Conservation (phyloP, 306 rosid species). For the Sechiopsis laciniata region DNA sequence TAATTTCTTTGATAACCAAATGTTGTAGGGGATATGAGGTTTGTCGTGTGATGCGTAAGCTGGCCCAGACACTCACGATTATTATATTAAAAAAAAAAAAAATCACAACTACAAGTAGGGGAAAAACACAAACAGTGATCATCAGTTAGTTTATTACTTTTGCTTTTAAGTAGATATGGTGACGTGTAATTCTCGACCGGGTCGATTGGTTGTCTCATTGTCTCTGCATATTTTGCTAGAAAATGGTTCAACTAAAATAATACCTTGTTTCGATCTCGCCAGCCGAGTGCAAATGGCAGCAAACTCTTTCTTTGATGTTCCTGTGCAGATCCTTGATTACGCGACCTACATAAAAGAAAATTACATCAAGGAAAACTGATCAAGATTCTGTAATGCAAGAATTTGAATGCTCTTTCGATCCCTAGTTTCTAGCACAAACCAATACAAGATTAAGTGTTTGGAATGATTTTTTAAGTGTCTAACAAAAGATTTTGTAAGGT, state of each 20-base stretch:
- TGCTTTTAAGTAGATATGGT: background rate
- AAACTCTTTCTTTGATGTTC: constrained; percentile 51
- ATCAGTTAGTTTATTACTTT: background rate
- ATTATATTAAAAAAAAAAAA: too few species aligned
- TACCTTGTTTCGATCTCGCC: constrained; percentile 91
- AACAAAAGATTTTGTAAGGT: too few species aligned
- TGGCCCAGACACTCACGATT: too few species aligned
- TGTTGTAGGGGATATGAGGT: too few species aligned
- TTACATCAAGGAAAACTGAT: background rate
- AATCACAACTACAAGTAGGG: background rate
- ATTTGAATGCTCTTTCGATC: background rate
- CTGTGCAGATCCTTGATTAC: constrained; percentile 29
- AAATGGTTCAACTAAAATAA: background rate
- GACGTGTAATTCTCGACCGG: background rate
- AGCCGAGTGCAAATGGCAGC: constrained; percentile 75
- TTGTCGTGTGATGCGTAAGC: too few species aligned
- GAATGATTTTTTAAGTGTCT: too few species aligned
- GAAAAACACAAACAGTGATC: too few species aligned
- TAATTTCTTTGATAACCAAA: too few species aligned
- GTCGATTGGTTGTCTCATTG: background rate
- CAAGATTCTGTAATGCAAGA: background rate
- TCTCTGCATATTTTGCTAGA: background rate
- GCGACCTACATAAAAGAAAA: constrained; percentile 34
- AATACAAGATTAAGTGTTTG: background rate
- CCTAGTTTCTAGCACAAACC: background rate